Evolutionary conservation across 257 asterid species (phyloP), one percentile per base, ranked within the genome.

Genomic region (Jaltomata sinuosa): DNA sequence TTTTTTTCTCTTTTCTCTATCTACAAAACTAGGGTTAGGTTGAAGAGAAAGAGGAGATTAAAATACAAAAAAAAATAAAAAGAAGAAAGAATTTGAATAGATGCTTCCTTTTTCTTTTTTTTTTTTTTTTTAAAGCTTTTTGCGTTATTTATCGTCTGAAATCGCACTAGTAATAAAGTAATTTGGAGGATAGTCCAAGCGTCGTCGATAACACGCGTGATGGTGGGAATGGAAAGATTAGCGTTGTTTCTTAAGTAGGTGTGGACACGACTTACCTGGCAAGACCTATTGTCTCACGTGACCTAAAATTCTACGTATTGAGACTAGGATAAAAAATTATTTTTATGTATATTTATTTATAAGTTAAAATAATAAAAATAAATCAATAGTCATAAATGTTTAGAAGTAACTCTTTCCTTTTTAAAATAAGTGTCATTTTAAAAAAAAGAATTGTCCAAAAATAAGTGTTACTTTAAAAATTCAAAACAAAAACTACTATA

Each of bases 21-120:
- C 40, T 52, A 65, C 50, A 85, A 53, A 52, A 25, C 32, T 54
- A 81, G 80, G 88, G 85, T 85, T 87, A 74, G 87, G 87, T 71
- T 62, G 85, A 71, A 50, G 77, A 32, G 64, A 79, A n/a, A n/a
- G 40, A 82, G 84, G 65, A 64, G 81, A 71, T 36, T 25, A 12
- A 62, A 22, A 62, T 65, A 52, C 3, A 1, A 19, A 45, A 1
- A 19, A 45, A 18, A 8, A 57, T 6, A 6, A 54, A 21, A 53
- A n/a, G 16, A 45, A 4, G n/a, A 27, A 40, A 29, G 59, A 76
- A 47, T 76, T 76, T 74, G 40, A 25, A 74, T 74, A 14, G 21
- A 74, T 74, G 25, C 40, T 74, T 68, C 49, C 21, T 7, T 72
- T 22, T 42, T 2, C 1, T n/a, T n/a, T 40, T 8, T 40, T 42